Percentiles rank a stretch among this genome's conserved stretches.
Conservation (phyloP, 2,329 filamentous ascomycete genomes). For the Sporothrix dimorphospora region DNA sequence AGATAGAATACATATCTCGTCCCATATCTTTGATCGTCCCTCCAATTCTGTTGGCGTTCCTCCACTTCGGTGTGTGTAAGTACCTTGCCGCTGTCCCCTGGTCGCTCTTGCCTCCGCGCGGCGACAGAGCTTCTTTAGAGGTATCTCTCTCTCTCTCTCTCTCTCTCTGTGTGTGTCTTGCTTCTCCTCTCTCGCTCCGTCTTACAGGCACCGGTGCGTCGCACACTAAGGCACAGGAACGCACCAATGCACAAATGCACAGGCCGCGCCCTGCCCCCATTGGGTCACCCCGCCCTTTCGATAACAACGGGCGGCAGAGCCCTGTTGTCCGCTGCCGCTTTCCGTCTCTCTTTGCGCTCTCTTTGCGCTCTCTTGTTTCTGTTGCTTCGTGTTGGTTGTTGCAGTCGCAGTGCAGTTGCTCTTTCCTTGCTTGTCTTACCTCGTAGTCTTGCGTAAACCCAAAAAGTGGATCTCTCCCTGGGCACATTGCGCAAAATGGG, state of each 20-base stretch:
- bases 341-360: not conserved
- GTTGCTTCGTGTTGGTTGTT: not conserved
- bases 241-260: not conserved
- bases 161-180: not conserved
- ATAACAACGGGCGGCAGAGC: not conserved
- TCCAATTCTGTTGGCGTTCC: not conserved
- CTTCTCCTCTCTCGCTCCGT: not conserved
- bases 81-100: not conserved
- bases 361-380: not conserved
- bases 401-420: not conserved
- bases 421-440: slow-evolving; percentile 9
- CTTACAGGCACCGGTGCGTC: not conserved
- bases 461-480: not conserved
- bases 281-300: not conserved
- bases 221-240: not conserved
- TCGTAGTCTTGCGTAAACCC: not conserved
- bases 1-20: not conserved
- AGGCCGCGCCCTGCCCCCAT: not conserved
- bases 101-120: slow-evolving; percentile 4
- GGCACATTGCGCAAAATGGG: slow-evolving; percentile 7
- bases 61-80: not conserved
- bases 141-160: not conserved
- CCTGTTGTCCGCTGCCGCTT: not conserved
- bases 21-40: not conserved
- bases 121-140: not conserved